Evolutionary conservation across 192 early-diverging fungal genomes (phyloP), one percentile per base, ranked within the genome.

Genomic region (Umbelopsis ramanniana): DNA sequence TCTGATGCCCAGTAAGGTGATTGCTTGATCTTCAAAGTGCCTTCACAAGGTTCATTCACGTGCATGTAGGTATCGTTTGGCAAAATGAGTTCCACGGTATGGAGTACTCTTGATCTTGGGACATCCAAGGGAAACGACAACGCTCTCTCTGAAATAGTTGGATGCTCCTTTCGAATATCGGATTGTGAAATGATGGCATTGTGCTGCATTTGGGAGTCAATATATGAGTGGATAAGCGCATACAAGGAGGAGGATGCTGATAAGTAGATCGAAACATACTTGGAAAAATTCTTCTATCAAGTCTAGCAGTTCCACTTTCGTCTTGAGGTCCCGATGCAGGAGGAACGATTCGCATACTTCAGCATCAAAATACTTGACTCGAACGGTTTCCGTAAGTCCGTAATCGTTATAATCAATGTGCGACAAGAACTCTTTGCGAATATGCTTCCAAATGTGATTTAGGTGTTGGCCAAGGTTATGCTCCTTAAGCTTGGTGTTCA

Each of bases 361-460:
- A 2, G 79, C 60, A 74, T 90, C 83, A 60, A 87, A 75, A n/a
- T 85, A 72, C 67, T 84, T 85, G 35, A 93, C 40, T 70, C 88
- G 77, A 11, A 87, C 72, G 6, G 76, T 77, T 66, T 91, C 86
- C 0, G 81, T 77, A 55, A 90, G 74, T 12, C 87, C 90, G 73
- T 92, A 92, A 8, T 76, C 73, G 57, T 79, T 73, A 67, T 83
- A 87, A 72, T 92, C 90, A 29, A 91, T 78, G 40, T 77, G 74
- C 17, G 73, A 73, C 38, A 87, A 43, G 35, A 89, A 79, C n/a
- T 79, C 79, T 46, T 80, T 82, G 52, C 79, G 80, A 26, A 87
- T 72, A 45, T 82, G 82, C 21, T 71, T 72, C 52, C 83, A 75
- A 15, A 86, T 70, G 57, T 82, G 86, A 4, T 72, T 38, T 9